A percentile compares a stretch with the other conserved stretches of the same genome.
Evolutionary conservation across 1,284 basidiomycete species (phyloP).

Genomic region (Cryptococcus sp.): DNA sequence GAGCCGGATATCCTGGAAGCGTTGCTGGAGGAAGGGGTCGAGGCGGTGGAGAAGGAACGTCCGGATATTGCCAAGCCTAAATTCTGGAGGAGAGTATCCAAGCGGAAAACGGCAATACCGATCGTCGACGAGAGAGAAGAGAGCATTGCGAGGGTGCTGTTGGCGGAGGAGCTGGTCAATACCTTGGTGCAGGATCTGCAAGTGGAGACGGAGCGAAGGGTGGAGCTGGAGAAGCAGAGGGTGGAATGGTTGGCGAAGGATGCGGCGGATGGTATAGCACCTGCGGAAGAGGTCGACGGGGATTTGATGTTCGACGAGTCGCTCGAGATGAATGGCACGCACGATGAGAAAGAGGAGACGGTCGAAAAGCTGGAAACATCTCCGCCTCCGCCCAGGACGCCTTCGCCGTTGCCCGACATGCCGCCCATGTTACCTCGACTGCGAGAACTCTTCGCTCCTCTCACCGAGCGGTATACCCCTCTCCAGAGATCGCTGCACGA

Average conservation of each 20-base stretch:
- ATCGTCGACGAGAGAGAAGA: slow-evolving; percentile 20
- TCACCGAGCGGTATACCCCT: slow-evolving; percentile 25
- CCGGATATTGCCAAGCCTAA: background rate
- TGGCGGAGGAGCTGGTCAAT: slow-evolving; percentile 58
- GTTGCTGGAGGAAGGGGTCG: slow-evolving; percentile 56
- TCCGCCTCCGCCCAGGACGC: background rate
- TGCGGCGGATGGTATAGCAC: slow-evolving; percentile 23
- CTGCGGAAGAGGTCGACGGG: slow-evolving; percentile 1
- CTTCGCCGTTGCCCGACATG: slow-evolving; percentile 12
- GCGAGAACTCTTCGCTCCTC: slow-evolving; percentile 24
- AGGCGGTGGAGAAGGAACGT: slow-evolving; percentile 25
- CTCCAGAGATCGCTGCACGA: slow-evolving; percentile 41
- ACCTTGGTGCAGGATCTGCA: slow-evolving; percentile 61
- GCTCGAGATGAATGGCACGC: background rate
- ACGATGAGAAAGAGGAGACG: background rate
- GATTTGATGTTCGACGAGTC: background rate
- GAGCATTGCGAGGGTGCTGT: slow-evolving; percentile 54
- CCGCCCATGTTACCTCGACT: slow-evolving; percentile 20
- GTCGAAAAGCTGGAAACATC: background rate
- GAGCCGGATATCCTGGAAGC: slow-evolving; percentile 32
- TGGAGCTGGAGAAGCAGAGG: slow-evolving; percentile 53
- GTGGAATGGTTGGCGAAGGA: slow-evolving; percentile 44
- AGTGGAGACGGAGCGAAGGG: slow-evolving; percentile 56
- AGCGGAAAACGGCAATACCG: background rate
- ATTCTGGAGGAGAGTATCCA: slow-evolving; percentile 14